These are phyloP conservation scores for Hypholoma sublateritium DNA, from an alignment of 768 basidiomycete species.

Conservation along the genomic window DNA sequence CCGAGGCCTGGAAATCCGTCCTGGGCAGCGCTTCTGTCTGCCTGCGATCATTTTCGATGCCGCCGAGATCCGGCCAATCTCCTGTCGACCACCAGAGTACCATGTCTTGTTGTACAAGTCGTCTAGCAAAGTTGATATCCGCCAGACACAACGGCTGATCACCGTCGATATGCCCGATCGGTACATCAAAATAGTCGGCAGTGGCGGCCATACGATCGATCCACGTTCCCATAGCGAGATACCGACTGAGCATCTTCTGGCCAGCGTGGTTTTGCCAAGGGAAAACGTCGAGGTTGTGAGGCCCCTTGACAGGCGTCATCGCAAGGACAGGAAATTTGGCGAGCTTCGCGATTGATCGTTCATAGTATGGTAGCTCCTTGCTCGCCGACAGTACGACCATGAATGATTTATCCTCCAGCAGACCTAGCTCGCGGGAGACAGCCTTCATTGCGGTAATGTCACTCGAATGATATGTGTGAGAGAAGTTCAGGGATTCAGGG, in stretches of 20 bases:
- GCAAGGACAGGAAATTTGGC: conserved; percentile 84
- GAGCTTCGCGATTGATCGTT: conserved; percentile 66
- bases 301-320: conserved; percentile 76
- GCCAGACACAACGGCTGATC: conserved; percentile 87
- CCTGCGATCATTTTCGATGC: conserved; percentile 83
- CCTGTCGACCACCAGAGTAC: conserved; percentile 96
- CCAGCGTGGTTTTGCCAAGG: conserved; percentile 87
- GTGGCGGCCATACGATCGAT: conserved; percentile 76
- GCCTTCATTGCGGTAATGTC: conserved; percentile 82
- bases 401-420: conserved; percentile 71
- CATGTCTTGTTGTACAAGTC: conserved; percentile 83
- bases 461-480: conserved; percentile 73
- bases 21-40: conserved; percentile 75
- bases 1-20: conserved; percentile 82
- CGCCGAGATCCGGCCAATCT: conserved; percentile 89
- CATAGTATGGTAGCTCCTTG: conserved; percentile 84
- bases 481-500: conserved; percentile 58
- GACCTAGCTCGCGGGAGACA: conserved; percentile 81
- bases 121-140: conserved; percentile 89
- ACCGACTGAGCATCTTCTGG: conserved; percentile 82
- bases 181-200: conserved; percentile 90
- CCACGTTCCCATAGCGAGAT: conserved; percentile 76
- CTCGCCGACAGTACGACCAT: conserved; percentile 83
- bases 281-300: conserved; percentile 78
- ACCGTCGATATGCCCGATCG: conserved; percentile 88